These are phyloP conservation scores for Geotrichum carabidarum DNA, from an alignment of 1,139 yeast species.

Conservation along the genomic window DNA sequence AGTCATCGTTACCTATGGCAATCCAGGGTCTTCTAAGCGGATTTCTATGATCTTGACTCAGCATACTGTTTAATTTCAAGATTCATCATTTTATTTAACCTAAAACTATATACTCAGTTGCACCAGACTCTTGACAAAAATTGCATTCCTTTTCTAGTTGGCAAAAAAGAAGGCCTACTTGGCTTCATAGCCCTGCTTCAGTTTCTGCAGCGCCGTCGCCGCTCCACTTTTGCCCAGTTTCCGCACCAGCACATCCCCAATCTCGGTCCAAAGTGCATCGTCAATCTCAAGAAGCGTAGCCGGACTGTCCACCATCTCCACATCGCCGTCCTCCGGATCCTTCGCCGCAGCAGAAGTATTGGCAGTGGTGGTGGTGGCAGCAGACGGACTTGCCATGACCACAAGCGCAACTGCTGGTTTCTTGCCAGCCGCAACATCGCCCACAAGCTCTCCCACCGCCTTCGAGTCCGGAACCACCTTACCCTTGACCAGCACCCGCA, in stretches of 20 bases:
- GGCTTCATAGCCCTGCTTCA: constrained; percentile 4
- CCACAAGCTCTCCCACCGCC: not conserved
- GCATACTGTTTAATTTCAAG: too few species aligned
- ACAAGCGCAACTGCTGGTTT: constrained; percentile 3
- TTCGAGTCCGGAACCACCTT: constrained; percentile 12
- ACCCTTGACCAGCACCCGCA: constrained; percentile 10
- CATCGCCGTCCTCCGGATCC: not conserved
- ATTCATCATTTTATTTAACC: too few species aligned
- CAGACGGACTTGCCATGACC: constrained; percentile 1
- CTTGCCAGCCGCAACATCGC: not conserved
- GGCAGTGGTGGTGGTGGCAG: not conserved
- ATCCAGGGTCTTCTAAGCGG: too few species aligned
- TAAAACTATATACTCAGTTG: too few species aligned
- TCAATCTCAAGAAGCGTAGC: not conserved
- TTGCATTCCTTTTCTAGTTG: too few species aligned
- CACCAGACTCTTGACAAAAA: too few species aligned
- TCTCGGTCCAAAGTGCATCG: constrained; percentile 1
- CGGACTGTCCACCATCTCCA: not conserved
- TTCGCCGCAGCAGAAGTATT: not conserved
- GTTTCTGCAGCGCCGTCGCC: not conserved
- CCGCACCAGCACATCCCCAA: not conserved
- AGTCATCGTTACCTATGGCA: too few species aligned
- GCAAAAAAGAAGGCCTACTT: too few species aligned
- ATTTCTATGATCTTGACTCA: too few species aligned
- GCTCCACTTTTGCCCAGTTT: constrained; percentile 1